Evolutionary conservation across 2,329 filamentous ascomycete species (phyloP), one percentile per base, ranked within the genome.

Genomic region (Beauveria pseudobassiana): DNA sequence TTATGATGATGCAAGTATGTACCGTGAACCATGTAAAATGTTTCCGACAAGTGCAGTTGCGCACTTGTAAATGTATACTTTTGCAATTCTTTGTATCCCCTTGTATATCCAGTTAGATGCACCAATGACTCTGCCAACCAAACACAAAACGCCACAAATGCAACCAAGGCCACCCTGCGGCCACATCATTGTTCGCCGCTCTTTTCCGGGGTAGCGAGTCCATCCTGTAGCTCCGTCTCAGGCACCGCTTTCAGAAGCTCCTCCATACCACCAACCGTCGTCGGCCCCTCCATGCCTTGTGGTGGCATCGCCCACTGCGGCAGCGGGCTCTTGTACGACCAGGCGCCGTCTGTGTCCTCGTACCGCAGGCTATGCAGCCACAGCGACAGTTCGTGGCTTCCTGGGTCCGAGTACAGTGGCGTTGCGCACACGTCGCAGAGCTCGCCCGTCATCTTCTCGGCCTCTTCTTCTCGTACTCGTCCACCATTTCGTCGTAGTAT

Each of bases 341-440:
- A 99, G 59, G 81, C 81, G 4, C 93, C 93, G 28, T 87, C 86
- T 28, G 87, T 84, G 72, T 93, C 93, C 67, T 93, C 88, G 73
- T 99, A 99, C 51, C 90, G 86, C 64, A 92, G 85, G 62, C 93
- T 96, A 77, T 99, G 95, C 64, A 99, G 80, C 82, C 93, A 99
- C 46, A 99, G 88, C 0, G 90, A 91, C 52, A 99, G 80, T 77
- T 99, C 95, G 69, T 98, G 93, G 48, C 81, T 76, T 1, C 93
- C 93, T 0, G 95, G 95, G 71, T 99, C 95, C 18, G 90, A 96
- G 75, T 98, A 99, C 49, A 99, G 79, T 24, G 91, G 89, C 22
- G 95, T 96, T 63, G 88, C 83, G 73, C 95, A 99, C 40, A 92
- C 74, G 6, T 87, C 81, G 73, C 95, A 99, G 18, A 85, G 77